Percentiles rank a stretch among this genome's conserved stretches.
Evolutionary conservation across 805 yeast species (phyloP).

Genomic region (Cyberlindnera sargentensis): DNA sequence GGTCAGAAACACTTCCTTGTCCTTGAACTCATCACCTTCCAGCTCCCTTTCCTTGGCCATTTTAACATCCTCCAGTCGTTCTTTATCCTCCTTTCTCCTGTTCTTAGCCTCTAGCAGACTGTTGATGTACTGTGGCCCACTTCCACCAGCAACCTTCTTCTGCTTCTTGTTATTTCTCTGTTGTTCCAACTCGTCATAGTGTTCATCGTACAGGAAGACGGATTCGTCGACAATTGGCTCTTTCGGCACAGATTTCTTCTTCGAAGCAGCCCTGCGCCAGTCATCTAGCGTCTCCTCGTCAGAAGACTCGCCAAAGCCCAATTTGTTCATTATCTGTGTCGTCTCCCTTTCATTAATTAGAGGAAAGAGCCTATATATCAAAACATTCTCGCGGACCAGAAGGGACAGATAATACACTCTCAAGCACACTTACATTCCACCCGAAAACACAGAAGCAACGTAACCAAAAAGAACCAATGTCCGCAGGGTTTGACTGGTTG

Average conservation of each 20-base stretch:
- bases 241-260: not conserved
- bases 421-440: not conserved
- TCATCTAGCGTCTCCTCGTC: constrained; percentile 1
- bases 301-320: constrained; percentile 12
- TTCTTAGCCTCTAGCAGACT: constrained; percentile 37
- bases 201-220: constrained; percentile 39
- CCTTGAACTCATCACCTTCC: constrained; percentile 33
- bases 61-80: constrained; percentile 31
- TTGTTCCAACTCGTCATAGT: constrained; percentile 30
- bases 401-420: not conserved
- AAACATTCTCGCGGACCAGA: too few species aligned
- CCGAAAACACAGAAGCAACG: too few species aligned
- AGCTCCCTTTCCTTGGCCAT: constrained; percentile 30
- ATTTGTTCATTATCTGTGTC: constrained; percentile 1
- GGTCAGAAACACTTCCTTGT: constrained; percentile 42
- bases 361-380: too few species aligned
- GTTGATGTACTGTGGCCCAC: constrained; percentile 31
- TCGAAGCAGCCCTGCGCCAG: constrained; percentile 1
- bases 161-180: constrained; percentile 9
- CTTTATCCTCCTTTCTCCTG: constrained; percentile 38
- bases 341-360: not conserved
- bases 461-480: not conserved
- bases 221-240: constrained; percentile 11
- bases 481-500: constrained; percentile 45
- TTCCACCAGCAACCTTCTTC: not conserved